Base-by-base conservation (phyloP, 2,329 filamentous ascomycete genomes). In the Claviceps purpurea region DNA sequence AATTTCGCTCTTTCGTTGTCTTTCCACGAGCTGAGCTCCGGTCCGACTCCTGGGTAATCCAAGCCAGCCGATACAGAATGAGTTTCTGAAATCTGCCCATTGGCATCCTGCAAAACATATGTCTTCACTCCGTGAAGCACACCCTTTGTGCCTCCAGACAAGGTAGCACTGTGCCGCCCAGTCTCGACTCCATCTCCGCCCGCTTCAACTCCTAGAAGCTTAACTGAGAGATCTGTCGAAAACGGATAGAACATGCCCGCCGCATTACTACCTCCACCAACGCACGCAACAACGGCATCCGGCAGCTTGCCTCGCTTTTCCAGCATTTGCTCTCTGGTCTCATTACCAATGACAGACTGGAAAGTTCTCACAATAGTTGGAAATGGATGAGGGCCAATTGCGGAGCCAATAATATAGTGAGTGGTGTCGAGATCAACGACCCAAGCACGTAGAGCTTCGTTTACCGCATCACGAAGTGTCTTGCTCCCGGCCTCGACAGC, bases 231-330 rank as follows among this genome's bases (percentile, higher is more conserved):
- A 62, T 98, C 91, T 43, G 89, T 82, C 56, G 85, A 78, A 72
- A 98, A 98, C 50, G 93, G 93, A 70, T 91, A 94, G 74, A 98
- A 98, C 90, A 97, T 98, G 71, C 93, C 93, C 3, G 86, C 84
- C 2, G 93, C 93, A 66, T 98, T 98, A 66, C 84, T 90, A 54
- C 93, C 93, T 59, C 93, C 93, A 52, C 93, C 93, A 13, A 98
- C 93, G 63, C 93, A 98, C 10, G 93, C 93, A 16, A 98, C 89
- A 22, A 98, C 90, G 1, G 90, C 93, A 60, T 98, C 93, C 4
- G 93, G 93, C 2, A 98, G 81, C 71, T 93, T 91, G 58, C 89
- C 88, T 47, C 84, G 82, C 68, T 87, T 82, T 65, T 85, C 82
- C 56, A 81, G 74, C 85, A 98, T 90, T 72, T 97, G 91, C 60